Evolutionary conservation across 1,139 yeast genomes (phyloP), one percentile per base, ranked within the genome.

Genomic region (Yamadazyma epiphylla): DNA sequence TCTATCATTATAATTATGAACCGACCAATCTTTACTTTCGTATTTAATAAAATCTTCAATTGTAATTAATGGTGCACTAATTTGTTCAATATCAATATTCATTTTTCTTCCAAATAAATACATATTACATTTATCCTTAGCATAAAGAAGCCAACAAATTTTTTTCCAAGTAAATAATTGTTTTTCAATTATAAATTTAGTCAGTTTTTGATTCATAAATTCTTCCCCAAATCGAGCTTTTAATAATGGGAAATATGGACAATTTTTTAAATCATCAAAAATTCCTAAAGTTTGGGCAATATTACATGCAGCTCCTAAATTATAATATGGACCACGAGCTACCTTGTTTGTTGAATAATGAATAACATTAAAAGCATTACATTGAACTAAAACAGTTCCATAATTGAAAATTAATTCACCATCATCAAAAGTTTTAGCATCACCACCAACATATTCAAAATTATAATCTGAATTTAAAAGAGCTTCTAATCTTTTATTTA

Each of bases 91-190:
- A 43, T 78, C 79, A 30, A 83, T 77, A 41, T 71, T 63, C 10
- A 72, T 60, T 0, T 94, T 91, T 37, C 88, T 64, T n/a, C 91
- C 89, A 53, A 78, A 77, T 0, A 87, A 85, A 29, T 80, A 69
- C 11, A 83, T 76, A 5, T 75, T 74, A 31, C 73, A 63, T 14
- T 85, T 59, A 51, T 82, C 94, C 43, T 82, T 77, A 33, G 75
- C 74, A 50, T 79, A 80, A 13, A 82, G 55, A 34, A 78, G 66
- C 94, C 94, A 84, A 87, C 88, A 84, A 15, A 82, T 64, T 25
- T 86, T 62, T 38, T 78, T 68, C 74, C 83, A 77, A 33, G 77
- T 57, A 33, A 73, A 70, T 46, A 72, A 71, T 33, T 78, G 82
- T 8, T 48, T 35, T 2, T 32, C 26, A 11, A 60, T 40, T 16